A percentile compares a stretch with the other conserved stretches of the same genome.
Evolutionary conservation across 768 basidiomycete genomes (phyloP).

Genomic region (Fomitopsis serialis): DNA sequence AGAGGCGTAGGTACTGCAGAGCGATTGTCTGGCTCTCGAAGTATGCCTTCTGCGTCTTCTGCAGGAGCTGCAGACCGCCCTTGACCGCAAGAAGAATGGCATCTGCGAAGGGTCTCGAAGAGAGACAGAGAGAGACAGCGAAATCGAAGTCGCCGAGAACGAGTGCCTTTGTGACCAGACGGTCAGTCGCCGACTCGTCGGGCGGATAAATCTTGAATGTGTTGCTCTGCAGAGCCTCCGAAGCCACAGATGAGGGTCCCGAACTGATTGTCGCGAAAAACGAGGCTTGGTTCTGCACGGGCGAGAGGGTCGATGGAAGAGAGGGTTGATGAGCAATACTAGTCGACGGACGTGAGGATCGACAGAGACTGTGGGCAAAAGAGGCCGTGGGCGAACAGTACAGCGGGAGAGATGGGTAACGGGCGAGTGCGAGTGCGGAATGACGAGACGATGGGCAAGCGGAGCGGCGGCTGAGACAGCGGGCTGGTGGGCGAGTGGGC

Average conservation of each 20-base stretch:
- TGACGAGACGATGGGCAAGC: too few species aligned
- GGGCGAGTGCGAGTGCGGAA: too few species aligned
- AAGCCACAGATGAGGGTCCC: conserved; percentile 74
- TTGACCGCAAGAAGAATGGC: conserved; percentile 91
- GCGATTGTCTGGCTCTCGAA: conserved; percentile 76
- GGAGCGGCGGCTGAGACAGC: too few species aligned
- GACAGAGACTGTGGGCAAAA: too few species aligned
- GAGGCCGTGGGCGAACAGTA: too few species aligned
- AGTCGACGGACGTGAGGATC: too few species aligned
- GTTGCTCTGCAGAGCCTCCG: conserved; percentile 67
- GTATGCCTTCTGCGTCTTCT: conserved; percentile 88
- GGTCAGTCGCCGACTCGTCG: conserved; percentile 84
- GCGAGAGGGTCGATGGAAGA: too few species aligned
- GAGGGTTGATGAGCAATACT: too few species aligned
- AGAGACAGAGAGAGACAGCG: conserved; percentile 88
- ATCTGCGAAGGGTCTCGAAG: conserved; percentile 86
- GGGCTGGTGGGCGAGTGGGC: too few species aligned
- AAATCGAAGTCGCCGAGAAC: conserved; percentile 94
- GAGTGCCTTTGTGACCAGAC: conserved; percentile 85
- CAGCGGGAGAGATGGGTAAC: too few species aligned
- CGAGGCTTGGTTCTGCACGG: too few species aligned
- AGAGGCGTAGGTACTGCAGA: conserved; percentile 85
- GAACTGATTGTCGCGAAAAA: conserved; percentile 97
- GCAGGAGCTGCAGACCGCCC: conserved; percentile 82
- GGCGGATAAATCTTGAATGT: conserved; percentile 88